Evolutionary conservation across 2,329 filamentous ascomycete genomes (phyloP), one percentile per base, ranked within the genome.

Genomic region (Fusarium nisikadoi): DNA sequence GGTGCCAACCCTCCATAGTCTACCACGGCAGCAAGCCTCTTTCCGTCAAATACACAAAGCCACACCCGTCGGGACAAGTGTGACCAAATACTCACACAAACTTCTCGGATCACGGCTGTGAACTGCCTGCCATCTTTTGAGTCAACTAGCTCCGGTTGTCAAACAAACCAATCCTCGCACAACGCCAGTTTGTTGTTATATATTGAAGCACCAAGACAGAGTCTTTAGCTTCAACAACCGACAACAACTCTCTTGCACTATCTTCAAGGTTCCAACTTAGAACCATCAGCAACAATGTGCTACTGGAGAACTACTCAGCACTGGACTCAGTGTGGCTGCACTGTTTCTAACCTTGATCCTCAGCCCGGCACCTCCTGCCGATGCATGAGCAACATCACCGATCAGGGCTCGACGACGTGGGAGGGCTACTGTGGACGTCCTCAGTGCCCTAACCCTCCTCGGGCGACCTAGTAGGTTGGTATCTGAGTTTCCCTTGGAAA

Each of bases 291-390:
- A 72, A 80, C 20, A 63, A 82, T 82, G 81, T 82, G 81, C 70
- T 57, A 76, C 70, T 82, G 80, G 79, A 71, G 74, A 35, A 77
- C 76, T 25, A 78, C 76, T 43, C 73, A 81, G 65, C 53, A 60
- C 68, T 82, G 77, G 79, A 76, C 76, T 45, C 49, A 54, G 52
- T 82, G 80, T 65, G 80, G 80, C 55, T 82, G 80, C 76, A 72
- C 68, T 35, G 58, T 65, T n/a, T 35, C 70, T 27, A 65, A 70
- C 35, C 53, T 65, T 27, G 65, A 71, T 33, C 74, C 70, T 53
- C 77, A 80, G 67, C 80, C 80, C 6, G 77, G 76, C 35, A 79
- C 77, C 66, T 52, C 43, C 27, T 82, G 81, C 74, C 60, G 65
- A 33, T 77, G 75, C 73, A 64, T 17, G 19, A 46, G 52, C 29